Conservation (phyloP, 2,329 filamentous ascomycete genomes). For the Aspergillus latus region DNA sequence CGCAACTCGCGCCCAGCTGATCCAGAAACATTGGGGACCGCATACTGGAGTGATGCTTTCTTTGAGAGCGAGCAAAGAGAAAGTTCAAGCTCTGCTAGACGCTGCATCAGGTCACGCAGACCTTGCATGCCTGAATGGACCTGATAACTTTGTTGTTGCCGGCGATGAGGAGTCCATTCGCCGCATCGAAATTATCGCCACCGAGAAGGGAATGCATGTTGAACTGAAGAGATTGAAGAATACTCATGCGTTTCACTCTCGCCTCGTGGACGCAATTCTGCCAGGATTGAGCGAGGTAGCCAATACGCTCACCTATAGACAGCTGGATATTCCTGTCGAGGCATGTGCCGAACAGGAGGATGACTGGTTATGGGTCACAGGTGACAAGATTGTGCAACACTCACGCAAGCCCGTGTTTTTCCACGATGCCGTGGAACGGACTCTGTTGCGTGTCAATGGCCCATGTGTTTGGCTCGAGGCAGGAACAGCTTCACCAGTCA, state of each 20-base stretch:
- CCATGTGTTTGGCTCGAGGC: slow-evolving; percentile 39
- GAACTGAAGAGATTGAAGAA: slow-evolving; percentile 36
- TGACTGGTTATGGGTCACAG: slow-evolving; percentile 1
- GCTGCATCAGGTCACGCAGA: too few species aligned
- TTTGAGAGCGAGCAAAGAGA: neutral
- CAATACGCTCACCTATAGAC: slow-evolving; percentile 26
- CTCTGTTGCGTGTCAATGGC: slow-evolving; percentile 25
- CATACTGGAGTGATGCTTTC: neutral
- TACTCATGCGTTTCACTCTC: slow-evolving; percentile 50
- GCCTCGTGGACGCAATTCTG: slow-evolving; percentile 40
- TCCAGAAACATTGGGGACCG: slow-evolving; percentile 32
- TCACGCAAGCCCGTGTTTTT: slow-evolving; percentile 49
- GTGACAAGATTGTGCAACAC: slow-evolving; percentile 33
- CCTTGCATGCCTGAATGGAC: too few species aligned
- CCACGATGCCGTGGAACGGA: slow-evolving; percentile 34
- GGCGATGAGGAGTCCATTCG: neutral
- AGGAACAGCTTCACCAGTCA: slow-evolving; percentile 33
- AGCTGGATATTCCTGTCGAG: slow-evolving; percentile 30
- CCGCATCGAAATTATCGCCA: too few species aligned
- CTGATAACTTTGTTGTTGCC: neutral
- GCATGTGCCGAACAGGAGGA: slow-evolving; percentile 1
- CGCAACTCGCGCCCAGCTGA: slow-evolving; percentile 30
- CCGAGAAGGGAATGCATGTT: neutral
- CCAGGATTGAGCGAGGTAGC: slow-evolving; percentile 23
- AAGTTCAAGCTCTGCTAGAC: neutral